phyloP scores from a whole-genome alignment of 441 rosid genomes.

The Gossypium lobatum region DNA sequence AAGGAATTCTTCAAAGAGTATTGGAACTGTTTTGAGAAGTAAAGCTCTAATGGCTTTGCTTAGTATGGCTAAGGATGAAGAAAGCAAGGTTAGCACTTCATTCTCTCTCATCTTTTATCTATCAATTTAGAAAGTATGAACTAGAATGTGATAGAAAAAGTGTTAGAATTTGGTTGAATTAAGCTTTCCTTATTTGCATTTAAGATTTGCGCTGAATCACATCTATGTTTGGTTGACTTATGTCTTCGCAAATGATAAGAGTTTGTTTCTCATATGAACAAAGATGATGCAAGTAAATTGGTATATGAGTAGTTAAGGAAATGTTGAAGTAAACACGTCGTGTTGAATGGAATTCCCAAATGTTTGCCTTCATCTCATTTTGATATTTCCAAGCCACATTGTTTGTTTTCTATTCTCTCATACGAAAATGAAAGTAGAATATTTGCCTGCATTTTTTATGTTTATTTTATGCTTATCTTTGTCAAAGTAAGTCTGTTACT shows the following conservation, averaged over 20 bases:
- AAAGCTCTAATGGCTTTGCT: slow-evolving; percentile 35
- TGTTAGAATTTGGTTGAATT: neutral
- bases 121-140: neutral
- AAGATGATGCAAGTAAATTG: slow-evolving; percentile 5
- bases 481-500: neutral
- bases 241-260: neutral
- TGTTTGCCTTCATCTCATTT: neutral
- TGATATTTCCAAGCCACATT: neutral
- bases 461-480: neutral
- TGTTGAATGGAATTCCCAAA: neutral
- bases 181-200: neutral
- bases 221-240: neutral
- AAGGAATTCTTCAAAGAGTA: slow-evolving; percentile 19
- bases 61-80: slow-evolving; percentile 42
- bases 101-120: slow-evolving; percentile 3
- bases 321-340: neutral
- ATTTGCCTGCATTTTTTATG: neutral
- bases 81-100: slow-evolving; percentile 32
- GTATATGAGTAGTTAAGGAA: neutral
- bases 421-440: neutral
- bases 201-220: neutral
- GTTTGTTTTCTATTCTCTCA: neutral
- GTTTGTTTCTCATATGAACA: neutral
- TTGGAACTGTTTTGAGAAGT: slow-evolving; percentile 32
- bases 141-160: neutral